phyloP scores from a whole-genome alignment of 805 yeast genomes.

The Saccharomycopsis malanga region DNA sequence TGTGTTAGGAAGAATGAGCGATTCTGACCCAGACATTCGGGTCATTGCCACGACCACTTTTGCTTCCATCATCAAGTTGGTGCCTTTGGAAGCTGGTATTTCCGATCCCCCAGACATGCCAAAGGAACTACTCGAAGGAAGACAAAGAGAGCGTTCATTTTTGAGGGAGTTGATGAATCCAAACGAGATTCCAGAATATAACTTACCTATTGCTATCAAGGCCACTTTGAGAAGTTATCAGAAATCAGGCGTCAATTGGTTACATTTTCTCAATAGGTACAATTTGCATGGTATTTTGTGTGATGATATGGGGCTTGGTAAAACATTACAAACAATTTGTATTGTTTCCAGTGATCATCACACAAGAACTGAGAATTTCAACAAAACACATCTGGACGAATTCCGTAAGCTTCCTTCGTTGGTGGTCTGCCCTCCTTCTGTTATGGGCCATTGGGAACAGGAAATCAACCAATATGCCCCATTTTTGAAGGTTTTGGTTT shows the following conservation, averaged over 20 bases:
- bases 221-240: constrained; percentile 93
- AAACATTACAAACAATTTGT: constrained; percentile 94
- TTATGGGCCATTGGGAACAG: constrained; percentile 99
- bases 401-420: constrained; percentile 73
- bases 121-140: constrained; percentile 69
- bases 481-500: constrained; percentile 69
- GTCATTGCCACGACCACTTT: constrained; percentile 89
- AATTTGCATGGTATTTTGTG: constrained; percentile 95
- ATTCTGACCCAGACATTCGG: constrained; percentile 81
- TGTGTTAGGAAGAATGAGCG: constrained; percentile 96
- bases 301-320: constrained; percentile 99
- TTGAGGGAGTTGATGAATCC: constrained; percentile 98
- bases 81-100: constrained; percentile 95
- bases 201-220: constrained; percentile 81
- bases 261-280: constrained; percentile 88
- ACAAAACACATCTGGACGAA: constrained; percentile 53
- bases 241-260: constrained; percentile 98
- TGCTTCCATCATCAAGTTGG: constrained; percentile 91
- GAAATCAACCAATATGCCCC: constrained; percentile 89
- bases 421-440: constrained; percentile 92
- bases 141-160: constrained; percentile 90
- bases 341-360: constrained; percentile 95
- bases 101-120: constrained; percentile 94
- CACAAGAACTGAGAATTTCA: constrained; percentile 63
- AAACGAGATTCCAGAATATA: constrained; percentile 77